phyloP scores from a whole-genome alignment of 352 stramenopile genomes.

The Globisporangium heterothallicum region DNA sequence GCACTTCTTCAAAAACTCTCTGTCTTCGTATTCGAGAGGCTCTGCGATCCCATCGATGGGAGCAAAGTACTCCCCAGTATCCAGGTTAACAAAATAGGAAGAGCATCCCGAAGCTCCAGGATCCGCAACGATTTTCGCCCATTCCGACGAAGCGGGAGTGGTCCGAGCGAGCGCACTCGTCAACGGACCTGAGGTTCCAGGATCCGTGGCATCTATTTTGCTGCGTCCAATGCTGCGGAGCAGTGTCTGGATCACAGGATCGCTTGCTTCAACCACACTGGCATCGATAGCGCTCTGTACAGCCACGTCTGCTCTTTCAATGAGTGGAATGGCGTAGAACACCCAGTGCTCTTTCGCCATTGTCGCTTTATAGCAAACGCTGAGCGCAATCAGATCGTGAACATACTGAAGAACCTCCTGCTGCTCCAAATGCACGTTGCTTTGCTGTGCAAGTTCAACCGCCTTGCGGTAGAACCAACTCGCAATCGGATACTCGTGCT shows the following conservation, averaged over 20 bases:
- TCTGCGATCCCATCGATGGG: constrained; percentile 13
- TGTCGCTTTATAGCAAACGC: constrained; percentile 34
- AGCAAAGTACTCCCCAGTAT: constrained; percentile 37
- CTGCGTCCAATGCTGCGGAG: neutral
- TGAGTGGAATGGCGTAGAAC: constrained; percentile 3
- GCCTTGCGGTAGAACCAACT: constrained; percentile 42
- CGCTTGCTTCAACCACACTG: neutral
- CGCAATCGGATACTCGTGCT: constrained; percentile 42
- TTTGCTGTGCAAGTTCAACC: neutral
- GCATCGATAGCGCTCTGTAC: constrained; percentile 4
- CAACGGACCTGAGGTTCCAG: constrained; percentile 16
- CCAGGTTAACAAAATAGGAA: constrained; percentile 59
- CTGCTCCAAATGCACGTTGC: neutral
- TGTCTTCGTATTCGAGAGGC: constrained; percentile 61
- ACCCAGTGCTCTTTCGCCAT: constrained; percentile 16
- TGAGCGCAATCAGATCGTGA: constrained; percentile 31
- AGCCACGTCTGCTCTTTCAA: constrained; percentile 14
- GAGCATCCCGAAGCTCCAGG: neutral
- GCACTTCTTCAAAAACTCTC: constrained; percentile 12
- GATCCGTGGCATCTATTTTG: constrained; percentile 17
- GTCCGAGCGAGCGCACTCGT: constrained; percentile 23
- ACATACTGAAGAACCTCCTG: neutral
- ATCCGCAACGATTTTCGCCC: constrained; percentile 29
- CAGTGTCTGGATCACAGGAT: constrained; percentile 6
- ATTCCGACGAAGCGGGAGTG: constrained; percentile 50